Percentiles rank a stretch among this genome's conserved stretches.
Conservation (phyloP, 2,329 filamentous ascomycete species). For the Neoarthrinium moseri region DNA sequence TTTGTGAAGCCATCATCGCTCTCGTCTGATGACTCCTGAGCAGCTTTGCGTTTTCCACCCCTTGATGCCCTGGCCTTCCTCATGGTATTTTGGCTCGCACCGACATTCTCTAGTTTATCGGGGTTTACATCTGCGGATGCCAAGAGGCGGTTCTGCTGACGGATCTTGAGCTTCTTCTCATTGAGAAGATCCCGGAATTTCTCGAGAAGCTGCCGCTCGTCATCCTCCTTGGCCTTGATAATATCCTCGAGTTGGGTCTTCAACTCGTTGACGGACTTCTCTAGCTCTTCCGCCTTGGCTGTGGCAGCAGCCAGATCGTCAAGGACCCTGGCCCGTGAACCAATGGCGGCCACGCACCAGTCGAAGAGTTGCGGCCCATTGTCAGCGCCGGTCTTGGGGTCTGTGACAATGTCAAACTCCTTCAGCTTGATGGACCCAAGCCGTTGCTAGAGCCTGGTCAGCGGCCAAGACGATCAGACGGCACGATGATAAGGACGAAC, state of each 20-base stretch:
- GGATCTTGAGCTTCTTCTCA: slow-evolving; percentile 77
- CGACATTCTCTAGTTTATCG: slow-evolving; percentile 29
- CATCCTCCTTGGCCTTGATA: slow-evolving; percentile 61
- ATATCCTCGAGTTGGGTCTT: slow-evolving; percentile 65
- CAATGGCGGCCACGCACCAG: slow-evolving; percentile 64
- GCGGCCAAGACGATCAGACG: background rate
- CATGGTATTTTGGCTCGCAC: slow-evolving; percentile 18
- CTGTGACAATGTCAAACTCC: slow-evolving; percentile 48
- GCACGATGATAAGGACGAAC: slow-evolving; percentile 39
- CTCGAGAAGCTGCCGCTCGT: slow-evolving; percentile 65
- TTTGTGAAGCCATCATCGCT: slow-evolving; percentile 46
- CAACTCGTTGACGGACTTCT: slow-evolving; percentile 57
- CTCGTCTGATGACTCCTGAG: slow-evolving; percentile 35
- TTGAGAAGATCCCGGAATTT: slow-evolving; percentile 73
- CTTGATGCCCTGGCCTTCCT: slow-evolving; percentile 36
- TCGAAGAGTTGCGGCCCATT: slow-evolving; percentile 62
- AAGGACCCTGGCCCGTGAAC: slow-evolving; percentile 43
- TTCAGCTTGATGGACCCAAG: slow-evolving; percentile 64
- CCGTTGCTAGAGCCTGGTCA: slow-evolving; percentile 53
- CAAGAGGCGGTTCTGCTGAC: slow-evolving; percentile 68
- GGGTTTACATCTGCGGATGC: slow-evolving; percentile 41
- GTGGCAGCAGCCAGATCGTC: slow-evolving; percentile 41
- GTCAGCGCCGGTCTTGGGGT: slow-evolving; percentile 56
- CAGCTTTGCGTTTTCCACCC: slow-evolving; percentile 49
- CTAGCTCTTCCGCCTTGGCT: slow-evolving; percentile 44